Evolutionary conservation across 2,329 filamentous ascomycete species (phyloP).

Genomic region (Parascedosporium putredinis): DNA sequence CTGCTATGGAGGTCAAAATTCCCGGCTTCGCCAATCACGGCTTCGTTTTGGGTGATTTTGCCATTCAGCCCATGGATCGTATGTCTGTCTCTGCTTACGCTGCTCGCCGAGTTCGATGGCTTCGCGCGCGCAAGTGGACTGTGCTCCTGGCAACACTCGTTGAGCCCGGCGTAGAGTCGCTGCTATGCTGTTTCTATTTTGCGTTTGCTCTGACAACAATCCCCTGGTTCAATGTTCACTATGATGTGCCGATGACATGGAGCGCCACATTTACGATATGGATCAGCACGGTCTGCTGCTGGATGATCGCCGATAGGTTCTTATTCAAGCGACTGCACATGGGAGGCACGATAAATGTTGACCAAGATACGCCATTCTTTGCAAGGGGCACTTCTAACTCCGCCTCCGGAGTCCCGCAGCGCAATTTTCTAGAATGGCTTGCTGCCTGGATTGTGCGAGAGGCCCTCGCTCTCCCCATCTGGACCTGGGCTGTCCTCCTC

Average conservation of each 20-base stretch:
- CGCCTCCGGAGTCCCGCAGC: slow-evolving; percentile 31
- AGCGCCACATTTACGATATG: slow-evolving; percentile 53
- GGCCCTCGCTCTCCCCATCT: slow-evolving; percentile 73
- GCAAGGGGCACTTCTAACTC: slow-evolving; percentile 36
- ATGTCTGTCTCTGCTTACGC: slow-evolving; percentile 72
- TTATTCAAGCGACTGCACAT: slow-evolving; percentile 68
- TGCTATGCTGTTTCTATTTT: slow-evolving; percentile 73
- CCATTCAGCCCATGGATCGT: slow-evolving; percentile 76
- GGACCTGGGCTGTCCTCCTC: slow-evolving; percentile 82
- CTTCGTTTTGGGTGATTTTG: slow-evolving; percentile 74
- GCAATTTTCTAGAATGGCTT: slow-evolving; percentile 62
- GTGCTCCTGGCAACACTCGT: slow-evolving; percentile 81
- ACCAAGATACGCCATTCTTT: slow-evolving; percentile 66
- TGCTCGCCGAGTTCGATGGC: slow-evolving; percentile 75
- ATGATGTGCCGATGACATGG: slow-evolving; percentile 58
- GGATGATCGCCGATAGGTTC: slow-evolving; percentile 67
- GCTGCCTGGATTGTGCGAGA: slow-evolving; percentile 80
- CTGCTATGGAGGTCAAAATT: slow-evolving; percentile 65
- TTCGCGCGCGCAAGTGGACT: slow-evolving; percentile 89
- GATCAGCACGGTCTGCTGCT: slow-evolving; percentile 51
- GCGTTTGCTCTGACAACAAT: slow-evolving; percentile 69
- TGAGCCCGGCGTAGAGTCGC: slow-evolving; percentile 82
- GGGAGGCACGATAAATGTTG: slow-evolving; percentile 57
- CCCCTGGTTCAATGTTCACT: slow-evolving; percentile 44
- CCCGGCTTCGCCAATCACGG: slow-evolving; percentile 67